Evolutionary conservation across 306 rosid species (phyloP).

Genomic region (Astragalus glycyphyllos): DNA sequence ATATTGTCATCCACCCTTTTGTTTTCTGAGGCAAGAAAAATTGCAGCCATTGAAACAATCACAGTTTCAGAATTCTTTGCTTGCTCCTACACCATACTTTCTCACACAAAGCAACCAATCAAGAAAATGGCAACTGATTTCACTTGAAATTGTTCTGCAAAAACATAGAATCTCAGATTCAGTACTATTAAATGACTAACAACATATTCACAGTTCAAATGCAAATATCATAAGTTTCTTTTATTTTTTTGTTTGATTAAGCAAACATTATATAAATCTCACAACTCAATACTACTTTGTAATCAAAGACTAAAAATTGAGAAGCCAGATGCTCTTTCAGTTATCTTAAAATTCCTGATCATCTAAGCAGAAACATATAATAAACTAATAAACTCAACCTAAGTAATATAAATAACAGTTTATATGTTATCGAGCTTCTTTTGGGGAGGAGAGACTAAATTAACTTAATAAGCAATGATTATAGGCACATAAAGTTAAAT

Average conservation of each 20-base stretch:
- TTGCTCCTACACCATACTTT: constrained; percentile 62
- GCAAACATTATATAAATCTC: neutral
- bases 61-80: constrained; percentile 58
- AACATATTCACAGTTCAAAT: constrained; percentile 17
- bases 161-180: neutral
- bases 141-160: neutral
- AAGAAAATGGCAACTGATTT: constrained; percentile 7
- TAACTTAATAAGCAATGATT: constrained; percentile 2
- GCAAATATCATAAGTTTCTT: neutral
- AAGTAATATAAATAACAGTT: constrained; percentile 30
- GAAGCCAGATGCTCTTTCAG: neutral
- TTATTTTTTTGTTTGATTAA: neutral
- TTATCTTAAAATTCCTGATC: neutral
- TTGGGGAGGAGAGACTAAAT: neutral
- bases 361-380: constrained; percentile 14
- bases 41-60: too few species aligned
- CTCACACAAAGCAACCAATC: constrained; percentile 14
- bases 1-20: neutral
- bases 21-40: too few species aligned
- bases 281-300: neutral
- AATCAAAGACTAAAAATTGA: neutral
- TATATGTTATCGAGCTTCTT: neutral
- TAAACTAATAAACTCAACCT: constrained; percentile 7
- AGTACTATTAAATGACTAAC: neutral
- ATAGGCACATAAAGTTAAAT: constrained; percentile 20